phyloP scores from a whole-genome alignment of 176 grass and related monocot species.

The Zizania latifolia region DNA sequence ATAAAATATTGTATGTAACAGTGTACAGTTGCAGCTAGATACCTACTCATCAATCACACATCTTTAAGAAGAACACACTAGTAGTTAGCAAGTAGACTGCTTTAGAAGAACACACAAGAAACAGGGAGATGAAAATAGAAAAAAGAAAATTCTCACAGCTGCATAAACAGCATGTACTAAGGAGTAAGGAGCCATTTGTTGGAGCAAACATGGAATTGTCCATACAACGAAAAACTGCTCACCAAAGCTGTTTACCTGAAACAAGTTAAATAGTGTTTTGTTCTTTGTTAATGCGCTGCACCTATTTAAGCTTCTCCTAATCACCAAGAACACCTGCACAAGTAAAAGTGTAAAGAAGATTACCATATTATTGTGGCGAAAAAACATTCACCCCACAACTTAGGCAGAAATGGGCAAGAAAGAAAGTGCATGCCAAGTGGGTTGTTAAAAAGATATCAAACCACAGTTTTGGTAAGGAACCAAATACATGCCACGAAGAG shows the following conservation, averaged over 20 bases:
- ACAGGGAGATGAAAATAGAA: not conserved
- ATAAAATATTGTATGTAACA: not conserved
- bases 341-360: slow-evolving; percentile 13
- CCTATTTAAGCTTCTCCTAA: slow-evolving; percentile 98
- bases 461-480: not conserved
- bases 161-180: slow-evolving; percentile 10
- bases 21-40: not conserved
- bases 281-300: slow-evolving; percentile 96
- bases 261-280: slow-evolving; percentile 87
- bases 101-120: not conserved
- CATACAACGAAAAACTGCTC: not conserved
- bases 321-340: slow-evolving; percentile 90
- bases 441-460: not conserved
- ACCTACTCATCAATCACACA: not conserved
- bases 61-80: not conserved
- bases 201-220: slow-evolving; percentile 20
- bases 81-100: slow-evolving; percentile 11
- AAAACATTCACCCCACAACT: not conserved
- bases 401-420: no score
- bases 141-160: not conserved
- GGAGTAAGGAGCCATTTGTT: not conserved
- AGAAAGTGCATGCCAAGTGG: not conserved
- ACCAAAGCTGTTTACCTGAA: slow-evolving; percentile 47
- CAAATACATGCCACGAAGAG: not conserved
- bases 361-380: not conserved